Conservation (phyloP, 1,284 basidiomycete genomes). For the Bjerkandera adusta region DNA sequence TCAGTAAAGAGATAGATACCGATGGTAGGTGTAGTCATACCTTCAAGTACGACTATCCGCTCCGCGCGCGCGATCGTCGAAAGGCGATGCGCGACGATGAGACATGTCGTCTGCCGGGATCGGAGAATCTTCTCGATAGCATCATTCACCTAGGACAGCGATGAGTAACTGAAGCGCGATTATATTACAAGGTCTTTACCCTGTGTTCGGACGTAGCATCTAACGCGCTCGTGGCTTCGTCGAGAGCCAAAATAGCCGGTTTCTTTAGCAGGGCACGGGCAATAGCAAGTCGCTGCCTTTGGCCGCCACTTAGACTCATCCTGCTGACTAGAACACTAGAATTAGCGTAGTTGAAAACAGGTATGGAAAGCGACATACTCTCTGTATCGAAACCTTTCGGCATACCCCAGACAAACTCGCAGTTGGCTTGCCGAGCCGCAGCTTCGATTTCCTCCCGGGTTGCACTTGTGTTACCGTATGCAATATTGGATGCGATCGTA, state of each 20-base stretch:
- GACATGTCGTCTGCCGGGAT: slow-evolving; percentile 16
- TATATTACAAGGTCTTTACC: no score
- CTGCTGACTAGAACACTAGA: slow-evolving; percentile 54
- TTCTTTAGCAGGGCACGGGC: slow-evolving; percentile 84
- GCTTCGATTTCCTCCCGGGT: slow-evolving; percentile 83
- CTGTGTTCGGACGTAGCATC: slow-evolving; percentile 89
- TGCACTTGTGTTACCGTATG: slow-evolving; percentile 77
- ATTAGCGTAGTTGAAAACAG: slow-evolving; percentile 21
- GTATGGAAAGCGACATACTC: slow-evolving; percentile 43
- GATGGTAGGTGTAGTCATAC: slow-evolving; percentile 31
- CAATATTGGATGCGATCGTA: slow-evolving; percentile 91
- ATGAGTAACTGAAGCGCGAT: background rate
- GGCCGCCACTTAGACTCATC: slow-evolving; percentile 69
- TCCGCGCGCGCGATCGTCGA: slow-evolving; percentile 85
- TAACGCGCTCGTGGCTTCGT: slow-evolving; percentile 83
- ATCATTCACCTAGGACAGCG: slow-evolving; percentile 67
- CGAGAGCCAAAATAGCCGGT: slow-evolving; percentile 78
- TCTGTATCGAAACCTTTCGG: slow-evolving; percentile 82
- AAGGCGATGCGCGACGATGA: slow-evolving; percentile 66
- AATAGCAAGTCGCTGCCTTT: slow-evolving; percentile 67
- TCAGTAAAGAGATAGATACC: background rate
- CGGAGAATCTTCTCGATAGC: slow-evolving; percentile 87
- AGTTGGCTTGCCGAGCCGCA: slow-evolving; percentile 90
- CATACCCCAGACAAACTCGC: slow-evolving; percentile 93
- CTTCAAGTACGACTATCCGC: slow-evolving; percentile 84